Conservation (phyloP, 345 rosid genomes). For the Dipteronia dyeriana region DNA sequence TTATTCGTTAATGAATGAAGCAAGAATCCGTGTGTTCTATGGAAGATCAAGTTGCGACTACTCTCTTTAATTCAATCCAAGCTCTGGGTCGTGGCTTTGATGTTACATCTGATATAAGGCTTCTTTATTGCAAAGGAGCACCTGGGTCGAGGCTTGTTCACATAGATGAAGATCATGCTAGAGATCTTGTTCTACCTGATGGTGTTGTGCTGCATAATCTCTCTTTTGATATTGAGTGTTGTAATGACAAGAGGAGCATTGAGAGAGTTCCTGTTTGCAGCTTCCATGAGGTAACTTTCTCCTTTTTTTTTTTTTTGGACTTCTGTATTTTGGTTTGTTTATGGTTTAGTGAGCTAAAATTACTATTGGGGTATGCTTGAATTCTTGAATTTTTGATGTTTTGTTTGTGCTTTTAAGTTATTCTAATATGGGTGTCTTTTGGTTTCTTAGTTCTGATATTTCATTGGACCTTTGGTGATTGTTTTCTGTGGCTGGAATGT, state of each 20-base stretch:
- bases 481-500: neutral
- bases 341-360: constrained; percentile 12
- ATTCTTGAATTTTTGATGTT: constrained; percentile 8
- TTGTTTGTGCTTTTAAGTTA: neutral
- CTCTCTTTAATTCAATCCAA: constrained; percentile 81
- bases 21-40: constrained; percentile 20
- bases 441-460: neutral
- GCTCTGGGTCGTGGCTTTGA: constrained; percentile 95
- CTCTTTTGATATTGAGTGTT: constrained; percentile 67
- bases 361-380: constrained; percentile 14
- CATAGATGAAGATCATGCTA: constrained; percentile 59
- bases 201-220: constrained; percentile 56
- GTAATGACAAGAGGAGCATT: constrained; percentile 38
- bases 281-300: constrained; percentile 69
- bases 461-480: neutral
- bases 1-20: constrained; percentile 25
- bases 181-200: constrained; percentile 60
- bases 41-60: constrained; percentile 57
- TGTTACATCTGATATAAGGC: constrained; percentile 93
- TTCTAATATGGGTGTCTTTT: neutral
- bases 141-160: constrained; percentile 84
- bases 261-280: constrained; percentile 62
- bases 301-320: neutral
- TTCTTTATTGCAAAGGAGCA: constrained; percentile 88
- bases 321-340: constrained; percentile 13